Evolutionary conservation across 306 rosid genomes (phyloP), one percentile per base, ranked within the genome.

Genomic region (Dryas octopetala): DNA sequence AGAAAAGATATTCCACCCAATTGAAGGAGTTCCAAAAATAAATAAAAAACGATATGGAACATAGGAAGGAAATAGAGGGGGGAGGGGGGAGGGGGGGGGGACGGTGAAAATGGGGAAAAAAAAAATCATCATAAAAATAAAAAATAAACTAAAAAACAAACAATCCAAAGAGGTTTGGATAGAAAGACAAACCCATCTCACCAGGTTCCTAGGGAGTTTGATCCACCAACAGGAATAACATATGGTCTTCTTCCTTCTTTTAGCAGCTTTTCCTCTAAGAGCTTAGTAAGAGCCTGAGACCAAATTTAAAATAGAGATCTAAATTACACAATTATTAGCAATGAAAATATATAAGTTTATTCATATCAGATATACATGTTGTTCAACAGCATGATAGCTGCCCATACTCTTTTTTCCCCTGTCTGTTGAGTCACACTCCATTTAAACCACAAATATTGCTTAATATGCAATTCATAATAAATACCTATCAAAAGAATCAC

Each of bases 121-220:
- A 32, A 32, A 32, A 32, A 1, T 32, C 38, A 32, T 32, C 38
- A 32, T 32, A 32, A 32, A 32, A 32, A 32, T 32, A 32, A 32
- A 32, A 32, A 32, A 32, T 32, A 32, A 32, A 32, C 38, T 32
- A 32, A 5, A 26, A 45, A 23, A 46, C 43, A 14, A 13, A 45
- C 2, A n/a, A 10, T 4, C 47, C 12, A 12, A 9, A 7, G n/a
- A 23, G 44, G 48, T 48, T 70, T 74, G 66, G 66, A 40, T 58
- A 71, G 40, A 67, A 78, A 58, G 75, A 47, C 52, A 75, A 65
- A 45, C 66, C 63, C 62, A 78, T 74, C 90, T 80, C 82, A 93
- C 98, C 99, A 95, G 75, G 97, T 92, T 76, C 97, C 99, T 9
- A 89, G 81, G 50, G 96, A 87, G 79, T 95, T 89, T 68, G 99